phyloP scores from a whole-genome alignment of 129 eudicot genomes.

The Chrysanthemum seticuspe region DNA sequence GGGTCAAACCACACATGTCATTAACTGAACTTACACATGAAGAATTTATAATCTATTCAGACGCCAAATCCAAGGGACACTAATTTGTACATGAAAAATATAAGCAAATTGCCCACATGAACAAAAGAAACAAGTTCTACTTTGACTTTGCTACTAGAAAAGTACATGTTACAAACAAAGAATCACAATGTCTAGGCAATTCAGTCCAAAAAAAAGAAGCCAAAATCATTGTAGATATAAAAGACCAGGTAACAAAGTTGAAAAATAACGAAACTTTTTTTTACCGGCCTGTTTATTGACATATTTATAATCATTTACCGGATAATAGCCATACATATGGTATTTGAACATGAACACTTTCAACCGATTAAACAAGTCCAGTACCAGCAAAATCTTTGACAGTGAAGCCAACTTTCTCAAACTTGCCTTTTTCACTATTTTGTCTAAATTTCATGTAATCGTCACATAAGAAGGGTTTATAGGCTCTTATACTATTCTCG shows the following conservation, averaged over 20 bases:
- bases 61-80: slow-evolving; percentile 40
- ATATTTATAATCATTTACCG: not conserved
- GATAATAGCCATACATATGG: not conserved
- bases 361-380: slow-evolving; percentile 5
- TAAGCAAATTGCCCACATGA: slow-evolving; percentile 29
- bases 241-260: slow-evolving; percentile 4
- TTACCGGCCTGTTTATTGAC: slow-evolving; percentile 25
- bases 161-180: slow-evolving; percentile 22
- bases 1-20: slow-evolving; percentile 34
- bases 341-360: not conserved
- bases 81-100: slow-evolving; percentile 36
- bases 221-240: not conserved
- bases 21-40: slow-evolving; percentile 24
- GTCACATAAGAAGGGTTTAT: slow-evolving; percentile 68
- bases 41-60: slow-evolving; percentile 29
- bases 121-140: not conserved
- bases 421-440: slow-evolving; percentile 74
- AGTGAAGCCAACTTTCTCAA: slow-evolving; percentile 90
- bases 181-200: slow-evolving; percentile 25
- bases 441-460: slow-evolving; percentile 78
- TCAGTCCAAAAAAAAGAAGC: slow-evolving; percentile 7
- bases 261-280: slow-evolving; percentile 16
- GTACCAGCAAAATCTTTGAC: slow-evolving; percentile 85
- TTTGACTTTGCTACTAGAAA: slow-evolving; percentile 26
- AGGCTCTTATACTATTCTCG: slow-evolving; percentile 45